Evolutionary conservation across 1,139 yeast genomes (phyloP), one percentile per base, ranked within the genome.

Genomic region (Nakaseomyces glabratus): DNA sequence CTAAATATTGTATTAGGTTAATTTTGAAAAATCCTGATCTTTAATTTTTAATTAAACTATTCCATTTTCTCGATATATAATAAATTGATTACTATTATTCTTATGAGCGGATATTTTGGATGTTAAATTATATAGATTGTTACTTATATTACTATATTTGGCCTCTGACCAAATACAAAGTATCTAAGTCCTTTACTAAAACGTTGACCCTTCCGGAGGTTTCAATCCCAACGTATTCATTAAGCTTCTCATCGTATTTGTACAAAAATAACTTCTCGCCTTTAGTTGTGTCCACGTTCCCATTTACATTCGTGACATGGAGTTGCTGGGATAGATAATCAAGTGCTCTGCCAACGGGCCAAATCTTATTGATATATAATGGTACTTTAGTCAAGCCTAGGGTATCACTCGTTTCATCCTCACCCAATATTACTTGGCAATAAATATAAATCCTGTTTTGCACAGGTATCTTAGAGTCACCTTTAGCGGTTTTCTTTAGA

Each of bases 311-410:
- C 28, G 63, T 62, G 14, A 82, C 67, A 34, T 64, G 66, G 38
- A 80, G 56, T 22, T 61, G 53, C 20, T 66, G 69, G 4, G 88
- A 75, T 9, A 81, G 67, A 25, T 69, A 68, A 54, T 88, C 97
- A 32, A 85, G 58, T 2, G 79, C 78, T 43, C 82, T 66, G 0
- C 97, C 97, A 6, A 82, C 67, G 0, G 84, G 78, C 84, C 90
- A 79, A 3, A 54, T 47, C 25, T 54, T 53, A 30, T 58, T 58
- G 11, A 54, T 46, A 31, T 47, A 57, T 16, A 55, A 35, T 1
- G 39, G 30, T 3, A n/a, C 24, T 14, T 24, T 33, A 21, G 53
- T 54, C 14, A 47, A 46, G 34, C 53, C 52, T 12, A 49, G 58
- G 6, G 51, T 54, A 10, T 57, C 51, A 22, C 37, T 38, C 13